Base-by-base conservation (phyloP, 352 stramenopile genomes). In the Globisporangium mamillatum region DNA sequence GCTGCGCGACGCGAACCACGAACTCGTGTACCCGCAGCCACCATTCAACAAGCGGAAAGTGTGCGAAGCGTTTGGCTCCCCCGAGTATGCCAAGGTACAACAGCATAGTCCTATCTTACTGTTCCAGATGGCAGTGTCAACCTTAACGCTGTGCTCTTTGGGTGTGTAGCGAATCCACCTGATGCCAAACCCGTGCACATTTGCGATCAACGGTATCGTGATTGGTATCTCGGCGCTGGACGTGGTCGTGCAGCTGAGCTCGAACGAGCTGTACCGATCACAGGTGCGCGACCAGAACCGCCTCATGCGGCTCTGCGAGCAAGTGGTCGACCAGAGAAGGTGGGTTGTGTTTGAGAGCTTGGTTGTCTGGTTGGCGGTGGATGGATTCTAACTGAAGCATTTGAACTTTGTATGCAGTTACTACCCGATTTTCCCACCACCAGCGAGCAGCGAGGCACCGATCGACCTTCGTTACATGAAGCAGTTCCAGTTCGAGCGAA, bases 121-220 rank as follows among this genome's bases (percentile, higher is more conserved):
- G 29, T 32, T 32, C 8, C 4, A 32, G 29, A 32, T 22, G 8
- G 34, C 34, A 4, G 9, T 38, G 8, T 38, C 32, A 38, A 10
- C 16, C 38, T 14, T 48, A 29, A 54, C 20, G 46, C 34, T 61
- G 56, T 64, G 53, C 6, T 56, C 6, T 50, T 8, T n/a, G 4
- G 18, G 20, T n/a, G 16, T 22, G 25, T 66, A 93, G 77, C 87
- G 97, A 24, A 86, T 99, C 7, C 92, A 98, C 72, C 95, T 97
- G 70, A 90, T 98, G 71, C 89, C 96, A 1, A 99, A 99, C 72
- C 97, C 97, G 8, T 97, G 88, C 67, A 98, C 94, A 24, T 95
- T 99, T 58, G 82, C 86, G 60, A 92, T 99, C 66, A 98, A 99
- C 72, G 96, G 94, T 59, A 71, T 98, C 16, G 78, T 97, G 16